Evolutionary conservation across 1,284 basidiomycete genomes (phyloP).

Genomic region (Pseudozyma sp.): DNA sequence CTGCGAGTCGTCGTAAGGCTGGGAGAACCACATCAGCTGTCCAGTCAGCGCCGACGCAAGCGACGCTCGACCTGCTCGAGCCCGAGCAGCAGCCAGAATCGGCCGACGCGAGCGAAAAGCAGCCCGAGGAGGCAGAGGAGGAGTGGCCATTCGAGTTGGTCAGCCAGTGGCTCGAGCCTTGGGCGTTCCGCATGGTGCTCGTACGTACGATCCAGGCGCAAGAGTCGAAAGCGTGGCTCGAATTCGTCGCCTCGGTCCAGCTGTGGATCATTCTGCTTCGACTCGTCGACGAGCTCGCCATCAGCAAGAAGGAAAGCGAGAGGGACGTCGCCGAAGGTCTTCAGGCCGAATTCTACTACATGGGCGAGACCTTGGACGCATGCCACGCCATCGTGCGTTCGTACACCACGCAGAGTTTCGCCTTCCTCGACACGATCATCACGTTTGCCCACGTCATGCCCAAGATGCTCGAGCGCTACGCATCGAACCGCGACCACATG

Average conservation of each 20-base stretch:
- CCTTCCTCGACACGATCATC: constrained; percentile 60
- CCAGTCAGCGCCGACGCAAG: constrained; percentile 15
- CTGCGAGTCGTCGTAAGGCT: constrained; percentile 15
- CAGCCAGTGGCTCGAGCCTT: constrained; percentile 62
- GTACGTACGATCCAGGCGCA: constrained; percentile 55
- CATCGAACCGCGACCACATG: constrained; percentile 61
- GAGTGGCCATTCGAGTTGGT: constrained; percentile 58
- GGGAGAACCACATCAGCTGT: constrained; percentile 4
- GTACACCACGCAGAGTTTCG: constrained; percentile 64
- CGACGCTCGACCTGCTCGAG: constrained; percentile 11
- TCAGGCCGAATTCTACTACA: constrained; percentile 65
- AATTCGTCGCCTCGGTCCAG: constrained; percentile 60
- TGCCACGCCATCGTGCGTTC: constrained; percentile 55
- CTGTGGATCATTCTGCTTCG: constrained; percentile 65
- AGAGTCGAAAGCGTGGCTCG: constrained; percentile 62
- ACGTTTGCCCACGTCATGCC: constrained; percentile 63
- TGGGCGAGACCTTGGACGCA: constrained; percentile 60
- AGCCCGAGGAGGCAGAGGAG: constrained; percentile 2
- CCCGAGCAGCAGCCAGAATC: constrained; percentile 4
- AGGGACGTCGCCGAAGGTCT: constrained; percentile 60
- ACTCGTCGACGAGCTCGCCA: constrained; percentile 61
- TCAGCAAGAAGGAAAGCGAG: constrained; percentile 48
- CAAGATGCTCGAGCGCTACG: constrained; percentile 64
- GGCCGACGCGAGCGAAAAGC: constrained; percentile 2
- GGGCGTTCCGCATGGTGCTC: constrained; percentile 64